These are phyloP conservation scores for Geranium brycei DNA, from an alignment of 345 rosid genomes.

Conservation along the genomic window DNA sequence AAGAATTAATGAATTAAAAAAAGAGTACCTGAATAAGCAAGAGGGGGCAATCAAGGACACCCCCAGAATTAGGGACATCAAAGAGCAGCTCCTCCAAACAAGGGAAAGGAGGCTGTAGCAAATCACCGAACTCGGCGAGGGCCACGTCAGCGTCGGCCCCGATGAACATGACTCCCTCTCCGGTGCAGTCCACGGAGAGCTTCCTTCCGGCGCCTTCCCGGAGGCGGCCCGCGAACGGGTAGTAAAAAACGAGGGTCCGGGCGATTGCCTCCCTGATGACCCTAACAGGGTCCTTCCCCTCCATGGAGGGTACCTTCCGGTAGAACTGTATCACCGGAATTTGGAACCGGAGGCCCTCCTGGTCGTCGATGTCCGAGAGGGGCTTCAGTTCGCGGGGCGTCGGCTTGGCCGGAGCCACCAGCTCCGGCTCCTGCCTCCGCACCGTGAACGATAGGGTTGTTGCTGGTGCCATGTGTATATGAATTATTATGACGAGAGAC, in stretches of 20 bases:
- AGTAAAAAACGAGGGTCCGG: slow-evolving; percentile 28
- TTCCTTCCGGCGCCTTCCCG: slow-evolving; percentile 29
- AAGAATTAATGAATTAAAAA: neutral
- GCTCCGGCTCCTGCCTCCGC: neutral
- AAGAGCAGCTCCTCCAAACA: slow-evolving; percentile 41
- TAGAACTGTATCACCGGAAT: slow-evolving; percentile 29
- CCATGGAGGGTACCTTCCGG: slow-evolving; percentile 12
- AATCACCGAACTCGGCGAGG: slow-evolving; percentile 28
- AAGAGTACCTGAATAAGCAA: slow-evolving; percentile 35
- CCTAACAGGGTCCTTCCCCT: slow-evolving; percentile 29
- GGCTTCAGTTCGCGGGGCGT: slow-evolving; percentile 32
- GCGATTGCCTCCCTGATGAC: slow-evolving; percentile 29
- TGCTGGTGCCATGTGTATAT: neutral
- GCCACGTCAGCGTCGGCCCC: slow-evolving; percentile 44
- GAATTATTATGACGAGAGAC: too few relatives aligned
- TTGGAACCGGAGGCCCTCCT: slow-evolving; percentile 37
- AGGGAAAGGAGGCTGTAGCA: slow-evolving; percentile 45
- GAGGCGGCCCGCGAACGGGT: slow-evolving; percentile 50
- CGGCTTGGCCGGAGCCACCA: slow-evolving; percentile 30
- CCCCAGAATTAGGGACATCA: slow-evolving; percentile 40
- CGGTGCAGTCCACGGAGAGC: slow-evolving; percentile 46
- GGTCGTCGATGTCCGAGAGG: slow-evolving; percentile 55
- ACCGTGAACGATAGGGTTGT: slow-evolving; percentile 23
- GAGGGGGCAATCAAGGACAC: slow-evolving; percentile 29
- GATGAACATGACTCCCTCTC: slow-evolving; percentile 34